Evolutionary conservation across 208 protist species (phyloP).

Genomic region (Strigomonas culicis): DNA sequence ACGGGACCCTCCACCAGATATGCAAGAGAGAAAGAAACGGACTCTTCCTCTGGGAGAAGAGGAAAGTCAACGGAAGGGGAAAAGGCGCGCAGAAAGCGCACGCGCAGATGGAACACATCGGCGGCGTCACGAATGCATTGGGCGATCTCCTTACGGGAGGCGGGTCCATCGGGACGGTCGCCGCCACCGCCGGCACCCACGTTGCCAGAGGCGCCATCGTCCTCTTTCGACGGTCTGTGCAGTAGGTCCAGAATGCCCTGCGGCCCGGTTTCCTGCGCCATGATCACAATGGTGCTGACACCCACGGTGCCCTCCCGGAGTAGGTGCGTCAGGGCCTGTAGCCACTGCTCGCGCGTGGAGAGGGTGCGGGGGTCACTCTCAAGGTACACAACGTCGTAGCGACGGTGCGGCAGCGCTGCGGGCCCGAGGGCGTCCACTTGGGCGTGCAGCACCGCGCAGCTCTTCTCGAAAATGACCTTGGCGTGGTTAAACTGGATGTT

Average conservation of each 20-base stretch:
- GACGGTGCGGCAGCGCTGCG: slow-evolving; percentile 7
- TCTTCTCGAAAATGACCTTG: slow-evolving; percentile 37
- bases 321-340: slow-evolving; percentile 26
- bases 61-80: slow-evolving; percentile 67
- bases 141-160: slow-evolving; percentile 24
- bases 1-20: slow-evolving; percentile 55
- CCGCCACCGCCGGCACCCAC: background rate
- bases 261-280: slow-evolving; percentile 61
- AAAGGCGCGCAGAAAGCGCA: slow-evolving; percentile 60
- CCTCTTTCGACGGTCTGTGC: slow-evolving; percentile 5
- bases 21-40: slow-evolving; percentile 51
- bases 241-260: slow-evolving; percentile 63
- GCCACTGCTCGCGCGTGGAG: slow-evolving; percentile 56
- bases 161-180: slow-evolving; percentile 15
- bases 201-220: background rate
- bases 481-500: slow-evolving; percentile 78
- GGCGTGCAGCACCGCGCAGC: slow-evolving; percentile 46
- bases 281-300: slow-evolving; percentile 56
- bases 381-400: slow-evolving; percentile 70
- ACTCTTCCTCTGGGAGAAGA: slow-evolving; percentile 44
- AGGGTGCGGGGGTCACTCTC: slow-evolving; percentile 56
- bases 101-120: slow-evolving; percentile 35
- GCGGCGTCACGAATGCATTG: slow-evolving; percentile 39
- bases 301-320: slow-evolving; percentile 44
- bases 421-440: slow-evolving; percentile 31